Base-by-base conservation (phyloP, 1,139 yeast species). In the Kodamaea ohmeri region DNA sequence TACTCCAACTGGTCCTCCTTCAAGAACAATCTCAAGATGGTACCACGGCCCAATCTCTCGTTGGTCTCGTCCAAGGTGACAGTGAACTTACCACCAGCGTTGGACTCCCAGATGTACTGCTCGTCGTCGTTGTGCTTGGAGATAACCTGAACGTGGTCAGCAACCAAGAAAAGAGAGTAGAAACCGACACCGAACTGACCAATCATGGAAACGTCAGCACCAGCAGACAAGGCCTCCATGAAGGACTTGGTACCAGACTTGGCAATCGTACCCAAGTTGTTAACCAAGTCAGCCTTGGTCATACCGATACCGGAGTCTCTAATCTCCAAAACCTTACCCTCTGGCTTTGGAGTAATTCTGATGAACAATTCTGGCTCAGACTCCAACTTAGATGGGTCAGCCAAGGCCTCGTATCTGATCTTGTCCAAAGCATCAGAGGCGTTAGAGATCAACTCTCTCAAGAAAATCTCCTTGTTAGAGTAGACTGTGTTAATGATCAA, bases 181-280 rank as follows among this genome's bases (percentile, higher is more conserved):
- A 94, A 94, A 81, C 99, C 99, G 58, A 94, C 98, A 88, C 99
- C 99, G 77, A 94, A 94, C 76, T 94, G 98, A 80, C 99, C 99
- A 75, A 94, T 94, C 98, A 94, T 94, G 51, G 97, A 89, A 51
- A 94, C 97, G 70, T 94, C 99, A 51, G 98, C 98, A 75, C 99
- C 99, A 52, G 97, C 97, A 53, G 96, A 83, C 55, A 92, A 80
- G 53, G 98, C 98, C 75, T 94, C 98, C 98, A 94, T 92, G 69
- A 94, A 94, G 53, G 95, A 87, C 78, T 94, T 94, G 60, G 99
- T 94, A 75, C 98, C 99, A 52, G 98, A 94, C 77, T 92, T 94
- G 64, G 99, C 98, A 65, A 94, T 94, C 53, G 98, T 92, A 83
- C 99, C 99, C 71, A 94, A 86, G 78, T 94, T 94, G 83, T 94